Base-by-base conservation (phyloP, 2,329 filamentous ascomycete species). In the Penicillium sp. region DNA sequence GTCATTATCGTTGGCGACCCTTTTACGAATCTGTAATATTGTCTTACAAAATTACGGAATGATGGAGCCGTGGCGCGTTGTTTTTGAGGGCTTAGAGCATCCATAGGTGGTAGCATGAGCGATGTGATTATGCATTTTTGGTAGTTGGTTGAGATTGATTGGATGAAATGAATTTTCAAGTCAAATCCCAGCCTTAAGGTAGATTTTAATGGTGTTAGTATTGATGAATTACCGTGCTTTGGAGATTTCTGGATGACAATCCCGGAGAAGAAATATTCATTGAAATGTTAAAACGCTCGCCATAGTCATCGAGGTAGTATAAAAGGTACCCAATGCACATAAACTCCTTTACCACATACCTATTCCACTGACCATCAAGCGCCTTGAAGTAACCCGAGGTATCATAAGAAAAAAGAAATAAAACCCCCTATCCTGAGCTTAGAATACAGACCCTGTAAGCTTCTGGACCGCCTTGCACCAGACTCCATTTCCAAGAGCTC, bases 391-490 rank as follows among this genome's bases (percentile, higher is more conserved):
- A 39, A 25, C 33, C 48, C 31, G 48, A 50, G 48, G 48, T 50
- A 50, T 50, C 48, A 50, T 21, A 9, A 39, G 14, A 19, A 19
- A 42, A 39, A 29, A 16, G 13, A 48, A n/a, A 31, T n/a, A 46
- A 29, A 29, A 46, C 14, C 21, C 19, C 31, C n/a, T 39, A 10
- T 10, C n/a, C 9, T 19, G 9, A 35, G 16, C 47, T 35, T 59
- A 74, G 59, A 76, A 77, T 14, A 72, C 71, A 52, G 66, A 72
- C 29, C 67, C 67, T 8, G 69, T 72, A 57, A 77, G 69, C 47
- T 62, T 66, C 39, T 66, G 69, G 29, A 77, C 73, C 7, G 75
- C 75, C 58, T 70, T 71, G 29, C 72, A 72, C 76, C 76, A 78
- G 43, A 75, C 56, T 1, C 76, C 76, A 42, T 68, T 67, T 14